Base-by-base conservation (phyloP, 352 stramenopile species). In the Globisporangium rhizosaccharum region DNA sequence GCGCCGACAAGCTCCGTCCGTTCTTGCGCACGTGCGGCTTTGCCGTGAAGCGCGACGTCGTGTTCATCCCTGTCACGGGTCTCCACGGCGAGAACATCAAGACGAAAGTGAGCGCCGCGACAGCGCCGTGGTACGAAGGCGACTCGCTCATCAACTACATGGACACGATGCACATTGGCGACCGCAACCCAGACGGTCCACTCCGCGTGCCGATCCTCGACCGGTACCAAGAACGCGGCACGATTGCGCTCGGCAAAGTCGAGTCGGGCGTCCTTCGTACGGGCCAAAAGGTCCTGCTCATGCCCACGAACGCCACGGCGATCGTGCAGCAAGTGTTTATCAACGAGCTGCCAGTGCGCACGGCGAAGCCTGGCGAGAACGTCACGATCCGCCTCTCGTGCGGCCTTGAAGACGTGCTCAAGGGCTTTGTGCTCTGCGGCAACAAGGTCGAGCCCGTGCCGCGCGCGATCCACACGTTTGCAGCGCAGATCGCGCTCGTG, bases 181-280 rank as follows among this genome's bases (percentile, higher is more conserved):
- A 88, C 46, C 82, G 97, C 47, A 89, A 99, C 71, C 33, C 96
- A 2, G 76, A 94, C 10, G 95, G 78, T 25, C 82, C 96, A 23
- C 62, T 99, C 30, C 94, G 97, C 57, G 91, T 99, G 52, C 97
- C 97, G 17, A 84, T 99, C n/a, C 71, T 99, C 41, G 97, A 99
- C 72, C 90, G 96, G 23, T 99, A 99, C 74, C 85, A 85, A 30
- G 97, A 99, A 18, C 88, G 97, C 52, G 97, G 97, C 57, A 98
- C 93, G 5, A 96, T 99, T 51, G 88, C 90, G 41, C 93, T 99
- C 76, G 97, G 97, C 55, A 99, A 99, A 76, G 96, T 99, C 42
- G 97, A 99, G 74, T 94, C 88, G 54, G 97, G 97, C 47, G 82
- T 96, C 39, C 65, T 99, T 41, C 81, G 81, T 55, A 88, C 82